Evolutionary conservation across 805 yeast species (phyloP).

Genomic region (Saccharomycopsis synnaedendra): DNA sequence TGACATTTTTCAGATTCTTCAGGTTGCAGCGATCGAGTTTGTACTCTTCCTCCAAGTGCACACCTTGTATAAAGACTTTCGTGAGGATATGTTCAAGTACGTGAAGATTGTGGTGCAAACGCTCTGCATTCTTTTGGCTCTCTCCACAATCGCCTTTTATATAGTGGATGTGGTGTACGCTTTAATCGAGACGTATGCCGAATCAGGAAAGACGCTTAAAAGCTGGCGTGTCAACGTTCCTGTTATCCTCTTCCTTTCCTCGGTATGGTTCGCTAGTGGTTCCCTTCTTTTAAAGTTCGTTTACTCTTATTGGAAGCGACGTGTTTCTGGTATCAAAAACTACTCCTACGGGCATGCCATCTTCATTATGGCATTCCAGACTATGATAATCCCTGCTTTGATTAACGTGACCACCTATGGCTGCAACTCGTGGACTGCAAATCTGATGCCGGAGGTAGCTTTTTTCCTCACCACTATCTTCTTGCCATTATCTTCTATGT

Average conservation of each 20-base stretch:
- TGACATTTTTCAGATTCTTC: conserved; percentile 45
- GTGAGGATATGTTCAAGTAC: conserved; percentile 21
- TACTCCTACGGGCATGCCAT: conserved; percentile 76
- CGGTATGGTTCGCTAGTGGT: conserved; percentile 51
- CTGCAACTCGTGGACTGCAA: conserved; percentile 21
- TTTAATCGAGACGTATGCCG: conserved; percentile 25
- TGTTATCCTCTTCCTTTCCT: conserved; percentile 52
- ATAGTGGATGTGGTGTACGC: conserved; percentile 38
- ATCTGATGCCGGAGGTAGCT: conserved; percentile 40
- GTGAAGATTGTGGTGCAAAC: conserved; percentile 23
- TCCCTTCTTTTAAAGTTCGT: conserved; percentile 54
- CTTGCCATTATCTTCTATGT: conserved; percentile 73
- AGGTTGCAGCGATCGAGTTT: conserved; percentile 48
- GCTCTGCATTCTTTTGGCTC: conserved; percentile 33
- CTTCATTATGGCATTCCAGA: conserved; percentile 71
- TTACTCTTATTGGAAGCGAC: conserved; percentile 60
- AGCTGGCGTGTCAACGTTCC: conserved; percentile 41
- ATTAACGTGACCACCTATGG: conserved; percentile 46
- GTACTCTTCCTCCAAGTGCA: conserved; percentile 64
- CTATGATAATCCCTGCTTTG: conserved; percentile 68
- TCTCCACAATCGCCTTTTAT: conserved; percentile 49
- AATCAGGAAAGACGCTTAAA: conserved; percentile 18
- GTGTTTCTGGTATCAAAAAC: conserved; percentile 68
- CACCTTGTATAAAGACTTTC: conserved; percentile 47
- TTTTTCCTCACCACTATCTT: conserved; percentile 56